Base-by-base conservation (phyloP, 1,139 yeast species). In the Yamadazyma conglobata region DNA sequence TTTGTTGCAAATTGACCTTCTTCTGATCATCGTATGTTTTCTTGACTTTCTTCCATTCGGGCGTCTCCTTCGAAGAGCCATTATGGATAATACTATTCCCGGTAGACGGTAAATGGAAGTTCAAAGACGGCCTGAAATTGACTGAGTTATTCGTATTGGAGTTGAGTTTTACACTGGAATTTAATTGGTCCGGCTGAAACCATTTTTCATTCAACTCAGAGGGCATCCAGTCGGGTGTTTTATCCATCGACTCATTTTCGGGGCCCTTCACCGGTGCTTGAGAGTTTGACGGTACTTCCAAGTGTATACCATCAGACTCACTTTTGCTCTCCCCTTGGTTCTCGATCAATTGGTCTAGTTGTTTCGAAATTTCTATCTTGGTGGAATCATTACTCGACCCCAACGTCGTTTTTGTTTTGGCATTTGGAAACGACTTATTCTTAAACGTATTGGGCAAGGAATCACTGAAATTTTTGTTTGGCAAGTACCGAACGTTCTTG, bases 141-240 rank as follows among this genome's bases (percentile, higher is more conserved):
- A 58, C 55, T 2, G 67, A 58, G 7, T 42, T 40, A 6, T 28
- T 29, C 14, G 27, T 22, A 13, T 27, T 25, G 10, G 10, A 19
- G 9, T 30, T 28, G n/a, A n/a, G n/a, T n/a, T n/a, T n/a, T n/a
- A n/a, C n/a, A n/a, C n/a, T n/a, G n/a, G n/a, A n/a, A 29, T 58
- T 51, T 12, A 19, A 23, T 3, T 24, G 22, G 19, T 57, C 61
- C 3, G 37, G 33, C 5, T 30, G 35, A 16, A 22, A 48, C 73
- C 73, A 67, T 38, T 56, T 55, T 10, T 59, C 70, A 23, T 50
- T 48, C 30, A 68, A 51, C 27, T 54, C 70, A 5, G 54, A 38
- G 0, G 73, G 73, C 72, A 68, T 66, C 73, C 73, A 67, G 18
- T 58, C 60, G 0, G 73, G 72, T 1, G 72, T 64, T 5, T 47